These are phyloP conservation scores for Zasmidium citrigriseum DNA, from an alignment of 2,329 filamentous ascomycete species.

Conservation along the genomic window DNA sequence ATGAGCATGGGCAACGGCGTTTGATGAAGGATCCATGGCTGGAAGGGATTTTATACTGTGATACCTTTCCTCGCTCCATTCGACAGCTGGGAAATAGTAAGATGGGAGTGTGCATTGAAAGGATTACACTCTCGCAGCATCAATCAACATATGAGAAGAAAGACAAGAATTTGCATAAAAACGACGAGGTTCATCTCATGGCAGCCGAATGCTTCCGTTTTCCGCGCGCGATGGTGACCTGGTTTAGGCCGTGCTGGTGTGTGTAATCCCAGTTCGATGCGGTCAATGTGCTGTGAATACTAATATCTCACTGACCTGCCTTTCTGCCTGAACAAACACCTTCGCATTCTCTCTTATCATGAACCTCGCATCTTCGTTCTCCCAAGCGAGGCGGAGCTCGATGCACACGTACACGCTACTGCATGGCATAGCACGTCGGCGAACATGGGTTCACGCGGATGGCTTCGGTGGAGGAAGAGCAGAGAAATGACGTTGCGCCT, in stretches of 20 bases:
- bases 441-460: background rate
- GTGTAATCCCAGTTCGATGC: background rate
- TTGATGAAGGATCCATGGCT: slow-evolving; percentile 14
- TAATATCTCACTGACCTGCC: background rate
- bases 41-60: slow-evolving; percentile 7
- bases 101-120: background rate
- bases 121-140: too few species aligned
- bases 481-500: background rate
- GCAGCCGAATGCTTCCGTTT: background rate
- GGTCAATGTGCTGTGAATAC: background rate
- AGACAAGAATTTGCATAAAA: background rate
- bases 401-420: background rate
- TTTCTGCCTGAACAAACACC: too few species aligned
- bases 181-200: background rate
- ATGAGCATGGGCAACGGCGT: slow-evolving; percentile 20
- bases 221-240: background rate
- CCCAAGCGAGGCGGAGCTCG: background rate
- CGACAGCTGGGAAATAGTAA: slow-evolving; percentile 7
- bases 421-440: too few species aligned
- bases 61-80: slow-evolving; percentile 20
- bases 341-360: too few species aligned
- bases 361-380: too few species aligned
- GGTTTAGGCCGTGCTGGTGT: background rate
- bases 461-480: background rate
- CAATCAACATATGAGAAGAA: too few species aligned